Evolutionary conservation across 805 yeast species (phyloP).

Genomic region (Hyphopichia homilentoma): DNA sequence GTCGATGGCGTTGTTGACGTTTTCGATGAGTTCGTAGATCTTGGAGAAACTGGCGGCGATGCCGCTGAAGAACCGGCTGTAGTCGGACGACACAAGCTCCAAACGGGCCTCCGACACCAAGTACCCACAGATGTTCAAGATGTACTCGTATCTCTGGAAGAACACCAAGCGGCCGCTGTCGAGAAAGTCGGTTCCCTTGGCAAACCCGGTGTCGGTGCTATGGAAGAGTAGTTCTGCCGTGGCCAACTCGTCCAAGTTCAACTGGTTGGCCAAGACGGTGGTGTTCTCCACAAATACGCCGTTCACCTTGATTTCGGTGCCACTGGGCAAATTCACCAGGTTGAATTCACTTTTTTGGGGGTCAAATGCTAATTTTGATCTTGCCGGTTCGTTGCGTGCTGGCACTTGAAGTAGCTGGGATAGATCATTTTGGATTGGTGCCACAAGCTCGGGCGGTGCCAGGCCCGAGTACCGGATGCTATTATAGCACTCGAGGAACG

Average conservation of each 20-base stretch:
- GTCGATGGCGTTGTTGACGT: slow-evolving; percentile 47
- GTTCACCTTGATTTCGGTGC: slow-evolving; percentile 59
- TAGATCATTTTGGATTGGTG: slow-evolving; percentile 44
- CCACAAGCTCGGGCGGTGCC: slow-evolving; percentile 20
- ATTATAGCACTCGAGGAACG: slow-evolving; percentile 43
- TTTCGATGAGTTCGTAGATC: slow-evolving; percentile 54
- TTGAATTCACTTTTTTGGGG: slow-evolving; percentile 38
- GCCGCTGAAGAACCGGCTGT: slow-evolving; percentile 28
- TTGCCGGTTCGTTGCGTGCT: slow-evolving; percentile 42
- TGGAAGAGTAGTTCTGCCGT: slow-evolving; percentile 65
- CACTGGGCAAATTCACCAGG: too few relatives aligned
- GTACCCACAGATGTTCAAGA: slow-evolving; percentile 58
- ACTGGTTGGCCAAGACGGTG: slow-evolving; percentile 50
- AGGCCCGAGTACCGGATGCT: slow-evolving; percentile 29
- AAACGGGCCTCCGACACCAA: slow-evolving; percentile 19
- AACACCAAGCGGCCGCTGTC: slow-evolving; percentile 68
- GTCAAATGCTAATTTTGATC: slow-evolving; percentile 38
- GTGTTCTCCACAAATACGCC: slow-evolving; percentile 61
- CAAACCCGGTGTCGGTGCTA: slow-evolving; percentile 35
- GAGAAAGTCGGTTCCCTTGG: slow-evolving; percentile 45
- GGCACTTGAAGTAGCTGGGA: slow-evolving; percentile 38
- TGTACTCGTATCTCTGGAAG: slow-evolving; percentile 65
- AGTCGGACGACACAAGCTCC: slow-evolving; percentile 18
- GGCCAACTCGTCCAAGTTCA: slow-evolving; percentile 64
- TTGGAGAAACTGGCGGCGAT: slow-evolving; percentile 53